Base-by-base conservation (phyloP, 1,139 yeast species). In the Geotrichum europaeum region DNA sequence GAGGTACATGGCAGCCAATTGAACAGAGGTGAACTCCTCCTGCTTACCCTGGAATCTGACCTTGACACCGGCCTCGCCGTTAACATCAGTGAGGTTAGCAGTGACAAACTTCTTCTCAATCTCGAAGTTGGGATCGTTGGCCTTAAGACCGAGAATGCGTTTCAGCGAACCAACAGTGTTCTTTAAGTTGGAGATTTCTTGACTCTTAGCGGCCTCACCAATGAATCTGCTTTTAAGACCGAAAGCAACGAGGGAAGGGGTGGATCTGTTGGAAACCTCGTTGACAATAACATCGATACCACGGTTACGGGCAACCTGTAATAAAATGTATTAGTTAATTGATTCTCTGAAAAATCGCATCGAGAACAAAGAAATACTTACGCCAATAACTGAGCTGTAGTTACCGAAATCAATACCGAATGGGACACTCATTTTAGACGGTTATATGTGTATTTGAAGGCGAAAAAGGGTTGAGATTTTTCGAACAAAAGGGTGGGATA, bases 361-460 rank as follows among this genome's bases (percentile, higher is more conserved):
- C 66, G 6, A 57, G 61, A 54, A 5, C 25, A 30, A 20, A 30
- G 25, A 12, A 45, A 28, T 54, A 54, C 57, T 54, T 54, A 54
- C 96, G 55, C 97, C 98, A 74, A 94, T 84, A 69, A 92, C 97
- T 66, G 82, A 63, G 65, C 83, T 89, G 81, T 84, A 82, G 80
- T 91, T 91, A 80, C 99, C 99, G 76, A 94, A 86, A 85, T 94
- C 99, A 78, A 94, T 87, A 81, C 99, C 99, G 73, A 94, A 89
- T 78, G 98, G 97, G 75, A 89, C 85, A 76, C 89, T 85, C 89
- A 86, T 86, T 57, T 68, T 53, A n/a, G 43, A 24, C n/a, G 18
- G 28, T 30, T 25, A 30, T 54, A 47, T 78, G 45, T 30, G 43
- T 28, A n/a, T 47, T 40, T 49, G 47, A 34, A 28, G 22, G 28